Base-by-base conservation (phyloP, 768 basidiomycete species). In the Neoboletus subvelutipes region DNA sequence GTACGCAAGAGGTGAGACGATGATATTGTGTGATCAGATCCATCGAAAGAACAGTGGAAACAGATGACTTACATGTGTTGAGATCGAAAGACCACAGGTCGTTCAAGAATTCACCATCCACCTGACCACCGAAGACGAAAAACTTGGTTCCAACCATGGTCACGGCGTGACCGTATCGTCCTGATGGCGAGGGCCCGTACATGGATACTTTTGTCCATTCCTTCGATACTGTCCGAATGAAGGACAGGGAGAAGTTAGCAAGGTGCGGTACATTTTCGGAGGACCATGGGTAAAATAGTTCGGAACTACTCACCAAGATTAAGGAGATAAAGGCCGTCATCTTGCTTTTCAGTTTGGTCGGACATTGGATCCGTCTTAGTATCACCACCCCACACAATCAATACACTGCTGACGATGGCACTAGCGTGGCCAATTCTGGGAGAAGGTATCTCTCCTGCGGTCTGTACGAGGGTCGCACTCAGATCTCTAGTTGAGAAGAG, bases 381-480 rank as follows among this genome's bases (percentile, higher is more conserved):
- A 70, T 99, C 97, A 26, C 96, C 97, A 33, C 97, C 97, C 97
- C 97, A 99, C 4, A 98, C 88, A 57, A 98, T 90, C 57, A 99
- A 78, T 49, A 98, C 96, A 67, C 90, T 94, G 71, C 94, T 93
- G 55, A 98, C 94, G 49, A 98, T 84, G 7, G 96, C 96, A 71
- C 90, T 89, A 3, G 94, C 93, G 76, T 99, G 97, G 0, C 97
- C 96, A n/a, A 98, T 95, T 60, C 97, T 79, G 0, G 93, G 86
- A 17, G 85, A 84, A 1, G 97, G 97, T 8, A 90, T 76, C 65
- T 95, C 92, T 5, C 97, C 97, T 13, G 80, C 83, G 0, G 95
- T 97, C 69, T 94, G 90, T 33, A 98, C 76, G 12, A 94, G 80
- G 12, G 85, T 86, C 9, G 92, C 88, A 17, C 88, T 83, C 57